Evolutionary conservation across 23 red algal genomes (phyloP), one percentile per base, ranked within the genome.

Genomic region (Pyropia yezoensis): DNA sequence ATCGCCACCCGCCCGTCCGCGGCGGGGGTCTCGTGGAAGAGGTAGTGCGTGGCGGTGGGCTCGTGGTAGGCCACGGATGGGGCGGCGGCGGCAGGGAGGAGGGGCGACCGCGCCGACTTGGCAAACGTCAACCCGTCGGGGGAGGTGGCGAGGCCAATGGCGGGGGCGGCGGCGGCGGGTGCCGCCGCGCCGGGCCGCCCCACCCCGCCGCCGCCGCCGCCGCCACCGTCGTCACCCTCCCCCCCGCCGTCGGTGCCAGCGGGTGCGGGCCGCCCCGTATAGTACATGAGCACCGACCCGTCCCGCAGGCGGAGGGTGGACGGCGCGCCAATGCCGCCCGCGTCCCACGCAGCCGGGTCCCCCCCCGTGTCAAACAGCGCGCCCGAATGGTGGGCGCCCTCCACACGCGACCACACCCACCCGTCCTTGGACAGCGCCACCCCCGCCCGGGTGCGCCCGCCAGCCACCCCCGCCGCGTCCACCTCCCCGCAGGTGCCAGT

Each of bases 361-460:
- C 54, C 69, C 28, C 39, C 39, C 39, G 39, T 47, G 39, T 90
- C 87, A 26, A 95, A 57, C 24, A 88, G 34, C 26, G 90, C 75
- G 21, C 82, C 82, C n/a, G 62, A 66, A 27, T 76, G 63, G 57
- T 45, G 59, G 8, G 56, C 55, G 45, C 90, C 90, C 57, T 88
- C 77, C 51, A 95, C 25, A 20, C 90, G 63, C 16, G 76, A 68
- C 34, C 79, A 95, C 29, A 88, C 63, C 45, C 75, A 79, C 21
- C 90, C 90, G 57, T 95, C 90, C 47, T 79, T 83, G 58, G 73
- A 80, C 18, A 95, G 28, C 17, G 90, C 90, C 19, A 95, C 67
- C 7, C 90, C 90, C 17, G 82, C 52, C 15, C 75, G 55, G 59
- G 73, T 73, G 11, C 72, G 83, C 26, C 76, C 49, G 19, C 80